phyloP scores from a whole-genome alignment of 257 asterid species.

The Schizonepeta tenuifolia region DNA sequence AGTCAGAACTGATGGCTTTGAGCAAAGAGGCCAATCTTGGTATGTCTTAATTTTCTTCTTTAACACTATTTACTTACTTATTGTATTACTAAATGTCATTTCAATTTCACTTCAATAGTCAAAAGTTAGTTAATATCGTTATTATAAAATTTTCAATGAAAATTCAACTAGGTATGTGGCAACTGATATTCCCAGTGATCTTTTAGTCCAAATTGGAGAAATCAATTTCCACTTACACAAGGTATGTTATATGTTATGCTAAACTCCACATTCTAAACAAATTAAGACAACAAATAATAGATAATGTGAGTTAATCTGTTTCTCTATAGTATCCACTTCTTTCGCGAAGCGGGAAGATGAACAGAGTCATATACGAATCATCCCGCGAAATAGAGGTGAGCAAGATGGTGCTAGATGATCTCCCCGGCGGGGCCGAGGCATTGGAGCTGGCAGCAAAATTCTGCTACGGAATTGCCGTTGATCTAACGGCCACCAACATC shows the following conservation, averaged over 20 bases:
- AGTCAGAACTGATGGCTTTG: constrained; percentile 77
- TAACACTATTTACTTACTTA: not conserved
- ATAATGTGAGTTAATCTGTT: not conserved
- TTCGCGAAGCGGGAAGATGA: constrained; percentile 87
- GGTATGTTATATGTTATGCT: constrained; percentile 34
- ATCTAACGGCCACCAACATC: constrained; percentile 75
- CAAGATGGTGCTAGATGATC: constrained; percentile 61
- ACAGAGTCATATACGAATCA: constrained; percentile 73
- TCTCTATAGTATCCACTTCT: constrained; percentile 75
- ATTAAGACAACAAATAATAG: not conserved
- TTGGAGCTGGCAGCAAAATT: constrained; percentile 92
- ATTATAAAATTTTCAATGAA: not conserved
- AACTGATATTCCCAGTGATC: constrained; percentile 89
- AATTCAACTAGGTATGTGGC: constrained; percentile 66
- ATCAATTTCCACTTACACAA: constrained; percentile 85
- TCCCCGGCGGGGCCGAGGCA: constrained; percentile 90
- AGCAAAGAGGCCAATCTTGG: constrained; percentile 93
- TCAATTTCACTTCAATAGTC: not conserved
- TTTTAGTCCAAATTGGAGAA: constrained; percentile 82
- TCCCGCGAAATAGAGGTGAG: constrained; percentile 52
- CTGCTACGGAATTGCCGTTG: constrained; percentile 93
- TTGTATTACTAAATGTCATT: no score
- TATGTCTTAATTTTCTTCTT: constrained; percentile 26
- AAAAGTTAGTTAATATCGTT: not conserved
- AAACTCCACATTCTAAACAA: not conserved